phyloP scores from a whole-genome alignment of 345 rosid species.

The Camelina hispida region DNA sequence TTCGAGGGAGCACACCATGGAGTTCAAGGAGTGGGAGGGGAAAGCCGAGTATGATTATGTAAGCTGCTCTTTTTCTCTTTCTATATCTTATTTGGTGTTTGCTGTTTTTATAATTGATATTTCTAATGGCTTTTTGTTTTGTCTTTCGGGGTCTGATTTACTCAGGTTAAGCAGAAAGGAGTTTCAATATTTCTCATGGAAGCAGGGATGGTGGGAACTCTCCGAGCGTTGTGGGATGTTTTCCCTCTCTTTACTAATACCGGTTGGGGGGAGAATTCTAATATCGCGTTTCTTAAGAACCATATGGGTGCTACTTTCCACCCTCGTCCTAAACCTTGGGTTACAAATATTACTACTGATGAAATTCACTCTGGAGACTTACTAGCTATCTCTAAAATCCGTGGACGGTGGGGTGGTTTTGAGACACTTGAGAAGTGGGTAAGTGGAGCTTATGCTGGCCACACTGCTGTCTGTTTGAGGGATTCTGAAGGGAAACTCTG shows the following conservation, averaged over 20 bases:
- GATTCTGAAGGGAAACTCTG: constrained; percentile 94
- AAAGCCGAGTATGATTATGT: constrained; percentile 88
- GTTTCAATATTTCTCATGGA: constrained; percentile 96
- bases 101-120: background rate
- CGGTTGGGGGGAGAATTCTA: constrained; percentile 91
- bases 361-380: constrained; percentile 92
- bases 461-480: constrained; percentile 82
- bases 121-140: constrained; percentile 2
- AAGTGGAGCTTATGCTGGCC: constrained; percentile 98
- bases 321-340: constrained; percentile 84
- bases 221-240: constrained; percentile 92
- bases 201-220: constrained; percentile 98
- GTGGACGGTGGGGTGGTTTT: constrained; percentile 96
- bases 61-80: constrained; percentile 39
- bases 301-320: constrained; percentile 88
- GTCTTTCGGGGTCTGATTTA: constrained; percentile 1
- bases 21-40: constrained; percentile 82
- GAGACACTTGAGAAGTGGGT: constrained; percentile 99
- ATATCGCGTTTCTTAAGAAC: constrained; percentile 79
- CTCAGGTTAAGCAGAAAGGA: constrained; percentile 87
- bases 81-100: background rate
- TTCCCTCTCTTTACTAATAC: constrained; percentile 95
- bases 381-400: constrained; percentile 86
- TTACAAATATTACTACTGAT: constrained; percentile 63
- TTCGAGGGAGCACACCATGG: constrained; percentile 86